phyloP scores from a whole-genome alignment of 2,329 filamentous ascomycete genomes.

The Fusarium sp. region DNA sequence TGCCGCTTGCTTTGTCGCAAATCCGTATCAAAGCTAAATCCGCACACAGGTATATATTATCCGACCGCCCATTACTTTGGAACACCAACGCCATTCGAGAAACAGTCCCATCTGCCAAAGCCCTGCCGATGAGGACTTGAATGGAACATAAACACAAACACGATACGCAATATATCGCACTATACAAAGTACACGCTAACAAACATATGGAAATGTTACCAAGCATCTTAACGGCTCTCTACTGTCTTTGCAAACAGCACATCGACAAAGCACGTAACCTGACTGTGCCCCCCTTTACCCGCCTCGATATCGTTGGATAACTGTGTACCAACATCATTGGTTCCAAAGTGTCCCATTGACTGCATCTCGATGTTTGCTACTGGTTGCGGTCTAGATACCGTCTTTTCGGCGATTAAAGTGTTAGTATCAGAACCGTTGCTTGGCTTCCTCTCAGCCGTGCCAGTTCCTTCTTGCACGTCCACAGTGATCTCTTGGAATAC shows the following conservation, averaged over 20 bases:
- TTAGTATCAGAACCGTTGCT: slow-evolving; percentile 17
- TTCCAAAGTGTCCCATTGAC: slow-evolving; percentile 44
- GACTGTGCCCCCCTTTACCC: slow-evolving; percentile 30
- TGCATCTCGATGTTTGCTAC: slow-evolving; percentile 44
- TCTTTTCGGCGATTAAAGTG: slow-evolving; percentile 21
- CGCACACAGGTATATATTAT: slow-evolving; percentile 9
- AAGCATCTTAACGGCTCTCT: slow-evolving; percentile 34
- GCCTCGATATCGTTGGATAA: slow-evolving; percentile 29
- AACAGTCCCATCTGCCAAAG: neutral
- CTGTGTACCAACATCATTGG: slow-evolving; percentile 40
- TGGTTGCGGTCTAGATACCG: slow-evolving; percentile 23
- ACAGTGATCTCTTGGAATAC: slow-evolving; percentile 73
- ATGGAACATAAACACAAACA: neutral
- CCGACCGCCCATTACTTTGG: neutral
- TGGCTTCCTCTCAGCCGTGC: slow-evolving; percentile 13
- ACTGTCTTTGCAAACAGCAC: slow-evolving; percentile 46
- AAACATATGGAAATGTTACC: neutral
- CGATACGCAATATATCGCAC: neutral
- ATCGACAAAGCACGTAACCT: slow-evolving; percentile 45
- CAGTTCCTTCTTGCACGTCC: slow-evolving; percentile 54
- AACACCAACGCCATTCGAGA: slow-evolving; percentile 21
- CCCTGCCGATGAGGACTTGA: neutral
- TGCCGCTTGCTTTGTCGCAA: neutral
- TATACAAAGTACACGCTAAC: neutral
- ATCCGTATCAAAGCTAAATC: neutral